Evolutionary conservation across 1,284 basidiomycete genomes (phyloP).

Genomic region (Rhodotorula sp.): DNA sequence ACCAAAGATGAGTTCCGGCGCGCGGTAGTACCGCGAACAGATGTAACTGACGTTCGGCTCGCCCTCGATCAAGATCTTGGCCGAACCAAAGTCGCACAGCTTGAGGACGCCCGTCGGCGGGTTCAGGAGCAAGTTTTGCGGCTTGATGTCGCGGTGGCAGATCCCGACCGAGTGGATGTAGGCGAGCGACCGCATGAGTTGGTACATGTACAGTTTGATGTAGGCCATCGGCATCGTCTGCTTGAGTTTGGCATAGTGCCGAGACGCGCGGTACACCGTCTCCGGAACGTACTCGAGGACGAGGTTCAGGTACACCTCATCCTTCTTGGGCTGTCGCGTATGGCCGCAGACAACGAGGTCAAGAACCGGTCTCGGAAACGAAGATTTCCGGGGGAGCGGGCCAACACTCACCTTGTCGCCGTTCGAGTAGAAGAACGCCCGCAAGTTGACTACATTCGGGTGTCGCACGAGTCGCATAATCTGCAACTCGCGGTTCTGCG

Average conservation of each 20-base stretch:
- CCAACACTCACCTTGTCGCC: conserved; percentile 80
- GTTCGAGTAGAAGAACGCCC: conserved; percentile 98
- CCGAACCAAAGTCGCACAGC: conserved; percentile 97
- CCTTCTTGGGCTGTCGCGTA: conserved; percentile 65
- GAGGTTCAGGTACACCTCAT: conserved; percentile 99
- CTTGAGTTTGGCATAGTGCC: conserved; percentile 99
- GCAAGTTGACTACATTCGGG: conserved; percentile 96
- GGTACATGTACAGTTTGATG: conserved; percentile 84
- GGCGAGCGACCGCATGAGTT: conserved; percentile 92
- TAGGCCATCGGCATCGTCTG: conserved; percentile 99
- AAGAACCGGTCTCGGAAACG: not conserved
- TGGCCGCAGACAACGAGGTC: not conserved
- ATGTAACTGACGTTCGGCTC: conserved; percentile 99
- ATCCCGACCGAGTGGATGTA: conserved; percentile 90
- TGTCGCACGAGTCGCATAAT: conserved; percentile 98
- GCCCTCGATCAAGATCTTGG: conserved; percentile 95
- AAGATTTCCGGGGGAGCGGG: conserved; percentile 1
- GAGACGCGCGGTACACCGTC: conserved; percentile 97
- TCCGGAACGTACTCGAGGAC: conserved; percentile 99
- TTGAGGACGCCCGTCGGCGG: conserved; percentile 95
- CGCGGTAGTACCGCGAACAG: conserved; percentile 98
- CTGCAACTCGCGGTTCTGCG: conserved; percentile 96
- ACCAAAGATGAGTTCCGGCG: conserved; percentile 98
- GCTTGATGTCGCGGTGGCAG: conserved; percentile 95
- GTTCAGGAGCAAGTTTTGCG: conserved; percentile 96